A percentile compares a stretch with the other conserved stretches of the same genome.
phyloP scores from a whole-genome alignment of 805 yeast species.

The Candida loeiensis region DNA sequence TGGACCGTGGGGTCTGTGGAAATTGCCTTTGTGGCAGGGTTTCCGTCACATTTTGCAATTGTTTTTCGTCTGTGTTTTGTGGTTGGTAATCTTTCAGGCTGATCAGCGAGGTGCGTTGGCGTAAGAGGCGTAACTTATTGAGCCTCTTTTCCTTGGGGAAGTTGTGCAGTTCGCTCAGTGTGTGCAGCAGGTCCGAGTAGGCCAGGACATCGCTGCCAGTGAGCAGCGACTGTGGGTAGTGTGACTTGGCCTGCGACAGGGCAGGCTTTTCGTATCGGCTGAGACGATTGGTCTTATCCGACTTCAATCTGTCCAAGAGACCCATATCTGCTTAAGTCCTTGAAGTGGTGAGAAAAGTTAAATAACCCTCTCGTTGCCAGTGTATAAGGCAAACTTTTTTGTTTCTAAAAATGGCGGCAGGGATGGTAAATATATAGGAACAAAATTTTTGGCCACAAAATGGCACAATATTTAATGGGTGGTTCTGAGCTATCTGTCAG shows the following conservation, averaged over 20 bases:
- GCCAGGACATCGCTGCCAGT: slow-evolving; percentile 35
- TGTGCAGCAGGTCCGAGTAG: slow-evolving; percentile 28
- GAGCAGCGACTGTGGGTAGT: slow-evolving; percentile 16
- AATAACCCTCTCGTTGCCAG: background rate
- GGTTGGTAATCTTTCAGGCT: slow-evolving; percentile 1
- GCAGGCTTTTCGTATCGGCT: slow-evolving; percentile 1
- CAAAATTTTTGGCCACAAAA: background rate
- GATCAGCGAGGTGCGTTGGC: slow-evolving; percentile 1
- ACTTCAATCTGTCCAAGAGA: slow-evolving; percentile 19
- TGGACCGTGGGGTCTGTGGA: background rate
- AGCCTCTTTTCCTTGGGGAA: slow-evolving; percentile 7
- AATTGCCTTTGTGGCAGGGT: too few relatives aligned
- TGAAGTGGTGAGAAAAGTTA: background rate
- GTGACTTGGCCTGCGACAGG: slow-evolving; percentile 7
- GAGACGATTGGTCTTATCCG: slow-evolving; percentile 9
- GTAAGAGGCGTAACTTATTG: slow-evolving; percentile 1
- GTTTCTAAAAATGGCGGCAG: slow-evolving; percentile 10
- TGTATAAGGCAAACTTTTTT: slow-evolving; percentile 5
- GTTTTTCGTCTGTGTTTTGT: too few relatives aligned
- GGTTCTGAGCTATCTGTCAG: background rate
- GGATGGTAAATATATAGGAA: slow-evolving; percentile 6
- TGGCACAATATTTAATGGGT: background rate
- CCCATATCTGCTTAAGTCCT: slow-evolving; percentile 16
- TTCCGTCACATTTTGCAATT: too few relatives aligned
- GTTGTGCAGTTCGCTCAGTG: slow-evolving; percentile 23